phyloP scores from a whole-genome alignment of 768 basidiomycete genomes.

The Boletus insuetus region DNA sequence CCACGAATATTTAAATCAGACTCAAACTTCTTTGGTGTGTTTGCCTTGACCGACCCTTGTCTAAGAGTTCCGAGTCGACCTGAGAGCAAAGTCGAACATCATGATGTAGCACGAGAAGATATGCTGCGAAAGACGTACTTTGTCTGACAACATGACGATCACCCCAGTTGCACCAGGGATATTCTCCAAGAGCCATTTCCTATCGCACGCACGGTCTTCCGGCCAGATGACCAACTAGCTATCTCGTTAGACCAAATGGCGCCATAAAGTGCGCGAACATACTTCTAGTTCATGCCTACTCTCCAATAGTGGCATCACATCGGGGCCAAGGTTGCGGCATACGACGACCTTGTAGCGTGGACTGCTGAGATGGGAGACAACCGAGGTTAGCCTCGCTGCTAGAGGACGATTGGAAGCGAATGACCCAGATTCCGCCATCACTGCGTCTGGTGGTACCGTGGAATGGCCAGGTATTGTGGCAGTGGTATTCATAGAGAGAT shows the following conservation, averaged over 20 bases:
- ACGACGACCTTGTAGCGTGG: constrained; percentile 48
- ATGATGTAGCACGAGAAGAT: background rate
- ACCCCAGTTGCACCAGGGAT: constrained; percentile 61
- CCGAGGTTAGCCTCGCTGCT: constrained; percentile 25
- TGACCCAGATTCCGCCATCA: constrained; percentile 30
- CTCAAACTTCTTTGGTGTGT: background rate
- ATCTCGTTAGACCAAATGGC: background rate
- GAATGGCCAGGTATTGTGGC: background rate
- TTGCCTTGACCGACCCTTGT: constrained; percentile 31
- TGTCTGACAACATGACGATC: constrained; percentile 67
- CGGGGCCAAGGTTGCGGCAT: constrained; percentile 57
- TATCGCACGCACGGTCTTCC: constrained; percentile 53
- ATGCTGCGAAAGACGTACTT: constrained; percentile 40
- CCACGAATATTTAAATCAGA: background rate
- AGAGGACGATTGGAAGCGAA: constrained; percentile 8
- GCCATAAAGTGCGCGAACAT: constrained; percentile 7
- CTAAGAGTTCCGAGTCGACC: constrained; percentile 66
- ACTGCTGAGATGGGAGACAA: constrained; percentile 23
- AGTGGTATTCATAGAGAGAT: no score
- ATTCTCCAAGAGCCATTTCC: constrained; percentile 74
- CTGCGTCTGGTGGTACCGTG: background rate
- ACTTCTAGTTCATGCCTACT: constrained; percentile 56
- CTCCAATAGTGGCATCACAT: constrained; percentile 57
- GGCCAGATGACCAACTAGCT: constrained; percentile 48
- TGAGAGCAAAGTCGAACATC: constrained; percentile 26